These are phyloP conservation scores for Aspergillus flavus DNA, from an alignment of 2,329 filamentous ascomycete species.

Conservation along the genomic window DNA sequence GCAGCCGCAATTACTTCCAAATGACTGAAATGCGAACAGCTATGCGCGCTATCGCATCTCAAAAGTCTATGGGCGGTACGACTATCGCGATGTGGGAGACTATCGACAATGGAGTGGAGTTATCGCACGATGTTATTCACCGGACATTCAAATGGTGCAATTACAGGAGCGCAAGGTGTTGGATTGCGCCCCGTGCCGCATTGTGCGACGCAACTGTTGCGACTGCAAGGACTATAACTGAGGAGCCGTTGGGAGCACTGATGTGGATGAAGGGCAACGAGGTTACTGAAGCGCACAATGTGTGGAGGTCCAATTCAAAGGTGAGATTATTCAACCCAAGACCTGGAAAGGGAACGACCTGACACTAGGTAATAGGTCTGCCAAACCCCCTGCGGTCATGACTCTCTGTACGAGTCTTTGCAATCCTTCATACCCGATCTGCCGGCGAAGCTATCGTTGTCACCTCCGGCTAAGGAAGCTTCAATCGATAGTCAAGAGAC, in stretches of 20 bases:
- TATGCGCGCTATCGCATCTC: slow-evolving; percentile 49
- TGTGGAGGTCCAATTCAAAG: slow-evolving; percentile 31
- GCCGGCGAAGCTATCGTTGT: slow-evolving; percentile 9
- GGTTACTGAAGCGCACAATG: slow-evolving; percentile 42
- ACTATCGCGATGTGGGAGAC: slow-evolving; percentile 50
- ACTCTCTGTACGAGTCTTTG: slow-evolving; percentile 9
- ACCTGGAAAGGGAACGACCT: not conserved
- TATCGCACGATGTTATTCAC: slow-evolving; percentile 48
- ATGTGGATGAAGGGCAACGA: slow-evolving; percentile 50
- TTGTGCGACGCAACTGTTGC: slow-evolving; percentile 39
- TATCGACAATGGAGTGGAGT: slow-evolving; percentile 38
- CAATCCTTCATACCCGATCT: slow-evolving; percentile 13
- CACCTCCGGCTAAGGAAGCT: slow-evolving; percentile 23
- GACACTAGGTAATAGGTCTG: not conserved
- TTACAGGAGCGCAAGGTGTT: slow-evolving; percentile 50
- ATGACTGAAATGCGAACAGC: slow-evolving; percentile 45
- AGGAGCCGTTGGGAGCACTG: slow-evolving; percentile 49
- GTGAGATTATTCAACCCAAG: not conserved
- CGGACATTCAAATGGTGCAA: slow-evolving; percentile 50
- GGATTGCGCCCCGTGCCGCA: slow-evolving; percentile 44
- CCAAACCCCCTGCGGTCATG: not conserved
- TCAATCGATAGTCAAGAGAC: slow-evolving; percentile 27
- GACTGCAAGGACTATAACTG: slow-evolving; percentile 20
- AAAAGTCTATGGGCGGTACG: slow-evolving; percentile 46
- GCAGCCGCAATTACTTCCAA: slow-evolving; percentile 49